Conservation (phyloP, 1,284 basidiomycete species). For the Takashimella koratensis region DNA sequence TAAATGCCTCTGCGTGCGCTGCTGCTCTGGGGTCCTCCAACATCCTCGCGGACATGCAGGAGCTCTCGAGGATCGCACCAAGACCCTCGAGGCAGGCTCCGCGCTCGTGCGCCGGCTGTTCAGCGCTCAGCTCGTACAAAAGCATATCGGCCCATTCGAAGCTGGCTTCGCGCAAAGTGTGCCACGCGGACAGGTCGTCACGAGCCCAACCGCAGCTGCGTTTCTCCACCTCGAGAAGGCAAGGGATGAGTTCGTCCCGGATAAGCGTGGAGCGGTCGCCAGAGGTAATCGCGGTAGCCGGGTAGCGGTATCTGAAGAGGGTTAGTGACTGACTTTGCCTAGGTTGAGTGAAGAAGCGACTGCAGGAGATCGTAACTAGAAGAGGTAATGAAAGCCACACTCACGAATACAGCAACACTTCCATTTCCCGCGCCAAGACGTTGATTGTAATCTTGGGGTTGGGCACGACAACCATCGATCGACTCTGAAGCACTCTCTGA, state of each 20-base stretch:
- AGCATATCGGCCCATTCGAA: constrained; percentile 47
- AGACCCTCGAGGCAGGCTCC: constrained; percentile 53
- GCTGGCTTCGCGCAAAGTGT: constrained; percentile 33
- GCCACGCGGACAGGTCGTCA: constrained; percentile 28
- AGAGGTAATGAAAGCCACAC: constrained; percentile 4
- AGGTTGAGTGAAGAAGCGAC: too few species aligned
- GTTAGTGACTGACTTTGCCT: too few species aligned
- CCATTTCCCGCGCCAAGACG: constrained; percentile 30
- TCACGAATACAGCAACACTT: constrained; percentile 27
- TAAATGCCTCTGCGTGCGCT: constrained; percentile 42
- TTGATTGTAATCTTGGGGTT: constrained; percentile 22
- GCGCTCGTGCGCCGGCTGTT: constrained; percentile 50
- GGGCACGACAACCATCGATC: constrained; percentile 20
- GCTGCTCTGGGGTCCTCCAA: constrained; percentile 31
- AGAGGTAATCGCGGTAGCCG: constrained; percentile 24
- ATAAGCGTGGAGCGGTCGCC: constrained; percentile 43
- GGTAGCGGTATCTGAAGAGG: constrained; percentile 29
- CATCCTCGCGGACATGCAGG: constrained; percentile 43
- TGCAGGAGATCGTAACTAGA: too few species aligned
- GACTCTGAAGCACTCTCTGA: constrained; percentile 8
- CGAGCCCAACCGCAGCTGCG: constrained; percentile 25
- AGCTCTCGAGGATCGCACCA: constrained; percentile 50
- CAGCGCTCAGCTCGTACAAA: constrained; percentile 44
- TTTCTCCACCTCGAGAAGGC: constrained; percentile 44
- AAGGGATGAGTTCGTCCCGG: constrained; percentile 38